Evolutionary conservation across 495 filamentous ascomycete genomes (phyloP), one percentile per base, ranked within the genome.

Genomic region (Penicillium verhagenii): DNA sequence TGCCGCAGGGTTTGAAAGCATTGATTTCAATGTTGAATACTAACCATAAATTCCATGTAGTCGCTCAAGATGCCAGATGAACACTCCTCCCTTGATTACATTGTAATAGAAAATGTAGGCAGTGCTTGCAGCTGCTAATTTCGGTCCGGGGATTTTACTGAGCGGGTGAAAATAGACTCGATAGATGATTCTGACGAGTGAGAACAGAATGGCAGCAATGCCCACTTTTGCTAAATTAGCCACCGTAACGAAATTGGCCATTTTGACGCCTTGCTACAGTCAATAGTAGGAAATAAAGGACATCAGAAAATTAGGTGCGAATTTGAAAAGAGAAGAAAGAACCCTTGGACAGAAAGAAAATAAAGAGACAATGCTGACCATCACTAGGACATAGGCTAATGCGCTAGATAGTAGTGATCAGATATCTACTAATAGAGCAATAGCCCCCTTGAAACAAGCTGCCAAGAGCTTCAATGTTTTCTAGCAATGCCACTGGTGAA

Each of bases 21-120:
- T n/a, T 16, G 11, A 26, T 45, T 45, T 3, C n/a, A n/a, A 24
- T 23, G 29, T 13, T 14, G 10, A 20, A 4, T 21, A 59, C 64
- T 47, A 45, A 80, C 79, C 79, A 59, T 81, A 81, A 59, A 69
- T 46, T 20, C 75, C 24, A 61, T 82, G 79, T 56, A 80, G 52
- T 31, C 67, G 58, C 40, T 73, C 64, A 40, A 81, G 65, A 21
- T 50, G 10, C 31, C 21, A 47, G 9, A 49, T 35, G 3, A 33
- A 49, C 4, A 6, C 4, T 7, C 47, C 47, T 16, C 18, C 13
- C 8, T 21, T 57, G 16, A 78, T 51, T 18, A 72, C 59, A 54
- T 83, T 73, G 53, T 69, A 80, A 54, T 80, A 82, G 35, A 71
- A 73, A 54, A 86, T 79, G 50, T 83, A 82, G 51, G 58, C 71